Evolutionary conservation across 768 basidiomycete species (phyloP).

Genomic region (Auriscalpium vulgare): DNA sequence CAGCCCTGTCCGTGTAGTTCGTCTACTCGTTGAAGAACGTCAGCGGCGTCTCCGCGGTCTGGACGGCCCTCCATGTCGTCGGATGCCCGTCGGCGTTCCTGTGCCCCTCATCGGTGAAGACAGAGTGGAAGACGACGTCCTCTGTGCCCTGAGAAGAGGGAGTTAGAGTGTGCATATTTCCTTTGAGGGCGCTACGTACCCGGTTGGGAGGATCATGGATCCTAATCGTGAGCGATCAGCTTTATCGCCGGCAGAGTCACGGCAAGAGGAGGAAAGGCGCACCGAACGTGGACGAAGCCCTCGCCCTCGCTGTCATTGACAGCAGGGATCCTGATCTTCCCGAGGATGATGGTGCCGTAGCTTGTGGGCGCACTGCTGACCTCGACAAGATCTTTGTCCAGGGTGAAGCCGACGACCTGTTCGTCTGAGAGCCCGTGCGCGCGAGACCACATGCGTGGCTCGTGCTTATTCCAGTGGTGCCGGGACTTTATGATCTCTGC

Average conservation of each 20-base stretch:
- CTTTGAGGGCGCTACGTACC: conserved; percentile 29
- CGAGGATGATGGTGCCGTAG: conserved; percentile 66
- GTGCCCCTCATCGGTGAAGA: conserved; percentile 39
- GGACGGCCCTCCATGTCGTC: conserved; percentile 57
- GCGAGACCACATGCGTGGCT: conserved; percentile 64
- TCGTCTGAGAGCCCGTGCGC: conserved; percentile 44
- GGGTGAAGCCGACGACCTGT: conserved; percentile 43
- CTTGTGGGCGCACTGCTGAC: conserved; percentile 49
- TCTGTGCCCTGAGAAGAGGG: conserved; percentile 42
- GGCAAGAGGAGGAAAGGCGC: conserved; percentile 11
- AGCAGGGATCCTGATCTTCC: conserved; percentile 67
- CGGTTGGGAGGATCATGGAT: conserved; percentile 72
- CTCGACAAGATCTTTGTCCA: conserved; percentile 35
- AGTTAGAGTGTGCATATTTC: not conserved
- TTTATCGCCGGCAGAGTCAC: not conserved
- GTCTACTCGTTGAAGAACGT: conserved; percentile 62
- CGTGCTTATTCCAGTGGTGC: conserved; percentile 63
- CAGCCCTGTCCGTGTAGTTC: not conserved
- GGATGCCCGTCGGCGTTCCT: conserved; percentile 29
- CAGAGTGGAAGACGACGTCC: conserved; percentile 64
- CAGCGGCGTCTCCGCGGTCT: conserved; percentile 47
- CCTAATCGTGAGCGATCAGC: conserved; percentile 25
- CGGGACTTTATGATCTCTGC: conserved; percentile 60
- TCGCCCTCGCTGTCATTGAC: conserved; percentile 53
- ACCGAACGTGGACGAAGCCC: conserved; percentile 71